Percentiles rank a stretch among this genome's conserved stretches.
Conservation (phyloP, 163 green algal genomes). For the Dunaliella salina region DNA sequence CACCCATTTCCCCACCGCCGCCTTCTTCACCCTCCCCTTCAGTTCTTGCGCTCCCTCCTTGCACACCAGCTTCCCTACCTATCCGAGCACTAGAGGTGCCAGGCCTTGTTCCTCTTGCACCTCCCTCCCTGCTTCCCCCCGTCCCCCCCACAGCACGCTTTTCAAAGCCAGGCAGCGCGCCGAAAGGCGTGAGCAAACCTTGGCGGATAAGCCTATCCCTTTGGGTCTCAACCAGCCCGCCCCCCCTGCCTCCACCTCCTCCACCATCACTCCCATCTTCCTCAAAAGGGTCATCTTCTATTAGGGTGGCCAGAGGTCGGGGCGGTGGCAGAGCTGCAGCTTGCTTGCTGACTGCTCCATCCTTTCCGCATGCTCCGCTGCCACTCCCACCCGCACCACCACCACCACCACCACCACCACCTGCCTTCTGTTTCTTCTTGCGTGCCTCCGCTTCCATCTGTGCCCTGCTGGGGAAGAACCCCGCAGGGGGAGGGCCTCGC, state of each 20-base stretch:
- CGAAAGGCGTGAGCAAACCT: constrained; percentile 88
- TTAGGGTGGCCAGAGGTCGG: background rate
- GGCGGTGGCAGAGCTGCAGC: background rate
- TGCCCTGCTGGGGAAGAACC: background rate
- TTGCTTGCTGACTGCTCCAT: background rate
- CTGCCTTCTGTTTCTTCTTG: background rate
- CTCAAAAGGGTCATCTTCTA: background rate
- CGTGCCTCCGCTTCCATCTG: background rate
- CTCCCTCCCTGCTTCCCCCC: background rate
- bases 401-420: too few relatives aligned
- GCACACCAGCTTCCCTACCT: background rate
- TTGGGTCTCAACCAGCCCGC: constrained; percentile 75
- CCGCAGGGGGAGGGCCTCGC: too few relatives aligned
- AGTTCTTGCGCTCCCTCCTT: background rate
- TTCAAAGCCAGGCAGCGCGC: constrained; percentile 77
- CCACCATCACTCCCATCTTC: background rate
- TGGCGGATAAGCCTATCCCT: constrained; percentile 80
- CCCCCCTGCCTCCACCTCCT: background rate
- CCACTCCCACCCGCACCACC: too few relatives aligned
- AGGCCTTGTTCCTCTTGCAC: too few relatives aligned
- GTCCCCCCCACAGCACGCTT: constrained; percentile 31
- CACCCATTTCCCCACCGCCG: background rate
- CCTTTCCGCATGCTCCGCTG: background rate
- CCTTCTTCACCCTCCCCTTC: background rate
- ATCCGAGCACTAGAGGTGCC: background rate